Base-by-base conservation (phyloP, 306 rosid genomes). In the Vigna reflexopilosa region DNA sequence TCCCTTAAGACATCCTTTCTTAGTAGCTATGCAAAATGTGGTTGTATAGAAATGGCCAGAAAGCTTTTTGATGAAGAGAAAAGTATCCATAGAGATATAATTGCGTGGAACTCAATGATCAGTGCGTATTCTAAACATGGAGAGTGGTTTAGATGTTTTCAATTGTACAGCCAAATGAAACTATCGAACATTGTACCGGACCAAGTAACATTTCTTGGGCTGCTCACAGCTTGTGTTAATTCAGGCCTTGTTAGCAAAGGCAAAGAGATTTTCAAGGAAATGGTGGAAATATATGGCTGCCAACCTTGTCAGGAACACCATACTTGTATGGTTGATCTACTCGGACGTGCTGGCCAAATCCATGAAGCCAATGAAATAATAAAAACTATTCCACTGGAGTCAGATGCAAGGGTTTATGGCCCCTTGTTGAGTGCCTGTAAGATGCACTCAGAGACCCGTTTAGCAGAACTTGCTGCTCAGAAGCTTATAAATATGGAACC, bases 41-140 rank as follows among this genome's bases (percentile, higher is more conserved):
- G 96, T 32, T 87, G 89, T 76, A 85, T 93, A 76, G 94, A 87
- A 70, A 83, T 86, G 86, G 91, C 96, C 14, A 77, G 83, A 36
- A 87, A 83, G 81, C 81, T 87, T 82, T 93, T 89, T 4, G 90
- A 90, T 56, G 96, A 88, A 77, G 91, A 86, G 76, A 85, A 84
- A 71, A 77, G 48, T 82, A 68, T 78, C 69, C 70, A 59, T 40
- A 90, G 80, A 71, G 93, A 93, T 84, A 56, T 89, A 63, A 88
- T 90, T 85, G 90, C 85, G 10, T 93, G 94, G 90, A 93, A 93
- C 83, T 89, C 92, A 72, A 90, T 89, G 90, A 82, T 93, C 65
- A 77, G 78, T 61, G 96, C 94, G 0, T 86, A 89, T 78, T 87
- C 94, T 8, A 90, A 88, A 78, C 96, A 90, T 48, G 96, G 96